These are phyloP conservation scores for Maudiozyma serrabonitensis DNA, from an alignment of 805 yeast species.

Conservation along the genomic window DNA sequence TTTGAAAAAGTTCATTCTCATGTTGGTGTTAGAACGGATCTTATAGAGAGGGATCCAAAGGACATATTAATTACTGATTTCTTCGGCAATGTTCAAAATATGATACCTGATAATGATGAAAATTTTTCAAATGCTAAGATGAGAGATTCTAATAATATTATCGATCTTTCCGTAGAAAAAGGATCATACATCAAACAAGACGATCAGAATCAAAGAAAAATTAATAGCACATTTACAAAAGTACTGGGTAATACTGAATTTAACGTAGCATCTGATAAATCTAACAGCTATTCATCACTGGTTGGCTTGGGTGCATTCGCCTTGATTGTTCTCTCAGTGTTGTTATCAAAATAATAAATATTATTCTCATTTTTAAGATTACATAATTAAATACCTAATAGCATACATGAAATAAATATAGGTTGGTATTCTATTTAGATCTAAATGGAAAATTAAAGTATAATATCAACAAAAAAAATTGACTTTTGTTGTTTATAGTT, in stretches of 20 bases:
- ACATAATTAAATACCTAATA: no score
- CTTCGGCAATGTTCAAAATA: conserved; percentile 84
- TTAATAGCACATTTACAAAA: not conserved
- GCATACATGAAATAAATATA: no score
- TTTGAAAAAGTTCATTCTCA: conserved; percentile 80
- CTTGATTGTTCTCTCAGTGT: not conserved
- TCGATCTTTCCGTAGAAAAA: conserved; percentile 5
- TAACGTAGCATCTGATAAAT: not conserved
- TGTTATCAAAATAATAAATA: not conserved
- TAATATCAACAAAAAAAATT: no score
- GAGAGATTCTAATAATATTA: not conserved
- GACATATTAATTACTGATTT: conserved; percentile 83
- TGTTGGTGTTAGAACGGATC: conserved; percentile 85
- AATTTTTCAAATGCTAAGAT: not conserved
- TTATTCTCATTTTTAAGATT: no score
- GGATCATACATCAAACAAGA: not conserved
- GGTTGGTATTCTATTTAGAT: no score
- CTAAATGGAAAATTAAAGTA: no score
- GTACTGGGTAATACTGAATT: not conserved
- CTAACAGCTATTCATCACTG: not conserved
- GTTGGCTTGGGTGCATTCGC: not conserved
- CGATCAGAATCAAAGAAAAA: not conserved
- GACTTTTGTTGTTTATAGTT: no score
- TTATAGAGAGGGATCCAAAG: conserved; percentile 48
- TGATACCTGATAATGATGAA: conserved; percentile 52